A percentile compares a stretch with the other conserved stretches of the same genome.
Conservation (phyloP, 495 filamentous ascomycete genomes). For the Aspergillus mulundensis region DNA sequence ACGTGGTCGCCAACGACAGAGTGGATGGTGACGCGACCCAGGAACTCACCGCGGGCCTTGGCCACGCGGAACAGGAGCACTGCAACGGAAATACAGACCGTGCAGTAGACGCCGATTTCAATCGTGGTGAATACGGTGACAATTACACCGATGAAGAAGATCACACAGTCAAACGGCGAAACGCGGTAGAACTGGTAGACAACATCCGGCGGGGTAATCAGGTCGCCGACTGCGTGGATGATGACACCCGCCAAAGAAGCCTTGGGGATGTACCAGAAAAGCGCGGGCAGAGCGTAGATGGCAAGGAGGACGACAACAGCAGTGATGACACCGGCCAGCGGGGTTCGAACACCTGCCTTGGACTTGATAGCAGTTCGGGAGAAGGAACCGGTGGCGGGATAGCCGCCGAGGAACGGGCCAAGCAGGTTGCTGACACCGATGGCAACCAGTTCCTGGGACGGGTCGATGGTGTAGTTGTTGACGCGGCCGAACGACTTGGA, state of each 20-base stretch:
- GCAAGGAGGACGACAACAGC: constrained; percentile 86
- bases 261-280: constrained; percentile 94
- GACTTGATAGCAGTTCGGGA: constrained; percentile 97
- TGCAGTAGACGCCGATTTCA: constrained; percentile 89
- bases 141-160: constrained; percentile 92
- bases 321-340: constrained; percentile 88
- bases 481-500: constrained; percentile 95
- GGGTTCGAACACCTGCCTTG: constrained; percentile 92
- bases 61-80: constrained; percentile 83
- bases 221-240: constrained; percentile 92
- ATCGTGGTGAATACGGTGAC: constrained; percentile 87
- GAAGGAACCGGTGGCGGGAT: constrained; percentile 95
- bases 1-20: constrained; percentile 84
- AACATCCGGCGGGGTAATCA: constrained; percentile 91
- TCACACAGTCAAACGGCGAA: constrained; percentile 81
- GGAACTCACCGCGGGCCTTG: constrained; percentile 80
- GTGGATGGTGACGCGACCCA: constrained; percentile 84
- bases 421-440: constrained; percentile 91
- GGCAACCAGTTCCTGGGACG: constrained; percentile 92
- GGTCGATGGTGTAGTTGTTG: constrained; percentile 98
- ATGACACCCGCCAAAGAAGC: constrained; percentile 88
- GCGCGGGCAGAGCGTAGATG: constrained; percentile 84
- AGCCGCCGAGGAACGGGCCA: constrained; percentile 89
- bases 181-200: constrained; percentile 96
- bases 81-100: constrained; percentile 67